Evolutionary conservation across 805 yeast genomes (phyloP).

Genomic region (Wickerhamiella sorbophila): DNA sequence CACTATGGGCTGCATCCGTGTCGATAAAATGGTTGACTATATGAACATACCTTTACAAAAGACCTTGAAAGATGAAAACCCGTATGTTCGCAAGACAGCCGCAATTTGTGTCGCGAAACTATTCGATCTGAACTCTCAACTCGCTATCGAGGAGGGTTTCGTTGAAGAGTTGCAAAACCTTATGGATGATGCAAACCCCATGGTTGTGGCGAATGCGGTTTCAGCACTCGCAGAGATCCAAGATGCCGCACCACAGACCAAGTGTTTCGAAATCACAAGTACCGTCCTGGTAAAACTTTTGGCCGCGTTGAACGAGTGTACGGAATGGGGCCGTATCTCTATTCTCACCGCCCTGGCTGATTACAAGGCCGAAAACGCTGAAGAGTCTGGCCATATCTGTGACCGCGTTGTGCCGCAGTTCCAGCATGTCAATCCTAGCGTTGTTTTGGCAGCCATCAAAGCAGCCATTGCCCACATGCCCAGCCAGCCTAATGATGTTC

Average conservation of each 20-base stretch:
- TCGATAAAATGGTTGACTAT: slow-evolving; percentile 88
- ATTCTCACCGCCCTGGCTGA: slow-evolving; percentile 70
- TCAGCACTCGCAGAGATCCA: slow-evolving; percentile 74
- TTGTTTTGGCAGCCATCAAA: slow-evolving; percentile 73
- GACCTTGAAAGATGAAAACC: slow-evolving; percentile 83
- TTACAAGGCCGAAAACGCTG: slow-evolving; percentile 39
- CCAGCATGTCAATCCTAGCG: slow-evolving; percentile 94
- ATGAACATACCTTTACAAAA: slow-evolving; percentile 78
- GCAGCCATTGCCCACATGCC: slow-evolving; percentile 52
- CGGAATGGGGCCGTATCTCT: slow-evolving; percentile 97
- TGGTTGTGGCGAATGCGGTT: slow-evolving; percentile 93
- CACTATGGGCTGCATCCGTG: slow-evolving; percentile 97
- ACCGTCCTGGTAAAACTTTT: slow-evolving; percentile 42
- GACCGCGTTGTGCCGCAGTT: slow-evolving; percentile 88
- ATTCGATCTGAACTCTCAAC: slow-evolving; percentile 66
- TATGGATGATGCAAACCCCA: slow-evolving; percentile 79
- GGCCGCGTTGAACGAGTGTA: slow-evolving; percentile 84
- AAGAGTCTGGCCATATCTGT: slow-evolving; percentile 70
- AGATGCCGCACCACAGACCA: slow-evolving; percentile 43
- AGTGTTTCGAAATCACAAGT: slow-evolving; percentile 31
- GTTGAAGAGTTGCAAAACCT: slow-evolving; percentile 49
- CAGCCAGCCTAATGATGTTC: slow-evolving; percentile 21
- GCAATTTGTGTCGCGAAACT: slow-evolving; percentile 94
- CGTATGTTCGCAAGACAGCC: slow-evolving; percentile 95
- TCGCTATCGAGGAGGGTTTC: slow-evolving; percentile 81